Conservation (phyloP, 1,139 yeast genomes). For the Suhomyces bribrorum region DNA sequence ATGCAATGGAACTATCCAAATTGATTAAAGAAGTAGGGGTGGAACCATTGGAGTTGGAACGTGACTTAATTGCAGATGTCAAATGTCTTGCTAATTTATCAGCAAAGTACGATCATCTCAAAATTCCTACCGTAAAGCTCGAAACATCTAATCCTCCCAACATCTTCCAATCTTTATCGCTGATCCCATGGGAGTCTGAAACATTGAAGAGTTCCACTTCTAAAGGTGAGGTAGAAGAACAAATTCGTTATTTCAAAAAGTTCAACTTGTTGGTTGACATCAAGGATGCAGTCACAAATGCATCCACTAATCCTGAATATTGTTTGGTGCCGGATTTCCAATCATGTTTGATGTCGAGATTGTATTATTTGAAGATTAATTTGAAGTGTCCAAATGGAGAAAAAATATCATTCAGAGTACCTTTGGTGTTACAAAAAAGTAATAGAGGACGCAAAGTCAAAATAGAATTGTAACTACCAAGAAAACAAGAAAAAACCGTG, state of each 20-base stretch:
- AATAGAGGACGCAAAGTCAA: conserved; percentile 1
- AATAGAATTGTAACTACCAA: background rate
- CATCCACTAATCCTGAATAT: conserved; percentile 20
- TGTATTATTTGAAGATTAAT: conserved; percentile 36
- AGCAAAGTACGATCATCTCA: conserved; percentile 28
- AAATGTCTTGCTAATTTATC: conserved; percentile 38
- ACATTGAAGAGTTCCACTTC: conserved; percentile 14
- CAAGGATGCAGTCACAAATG: conserved; percentile 15
- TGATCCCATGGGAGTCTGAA: conserved; percentile 27
- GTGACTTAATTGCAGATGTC: conserved; percentile 30
- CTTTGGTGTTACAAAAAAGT: conserved; percentile 27
- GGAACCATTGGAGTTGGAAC: conserved; percentile 27
- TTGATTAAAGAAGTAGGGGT: conserved; percentile 28
- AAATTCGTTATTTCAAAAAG: conserved; percentile 22
- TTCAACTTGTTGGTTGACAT: conserved; percentile 26
- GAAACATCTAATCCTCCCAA: conserved; percentile 7
- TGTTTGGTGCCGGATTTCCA: conserved; percentile 45
- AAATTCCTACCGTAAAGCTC: conserved; percentile 18
- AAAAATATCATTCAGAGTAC: conserved; percentile 32
- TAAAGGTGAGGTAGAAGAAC: conserved; percentile 18
- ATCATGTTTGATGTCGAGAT: conserved; percentile 34
- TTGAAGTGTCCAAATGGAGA: conserved; percentile 33
- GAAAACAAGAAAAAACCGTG: background rate
- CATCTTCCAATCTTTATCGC: conserved; percentile 10
- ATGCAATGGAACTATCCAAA: conserved; percentile 33